phyloP scores from a whole-genome alignment of 495 filamentous ascomycete genomes.

The Penicillium soppii region DNA sequence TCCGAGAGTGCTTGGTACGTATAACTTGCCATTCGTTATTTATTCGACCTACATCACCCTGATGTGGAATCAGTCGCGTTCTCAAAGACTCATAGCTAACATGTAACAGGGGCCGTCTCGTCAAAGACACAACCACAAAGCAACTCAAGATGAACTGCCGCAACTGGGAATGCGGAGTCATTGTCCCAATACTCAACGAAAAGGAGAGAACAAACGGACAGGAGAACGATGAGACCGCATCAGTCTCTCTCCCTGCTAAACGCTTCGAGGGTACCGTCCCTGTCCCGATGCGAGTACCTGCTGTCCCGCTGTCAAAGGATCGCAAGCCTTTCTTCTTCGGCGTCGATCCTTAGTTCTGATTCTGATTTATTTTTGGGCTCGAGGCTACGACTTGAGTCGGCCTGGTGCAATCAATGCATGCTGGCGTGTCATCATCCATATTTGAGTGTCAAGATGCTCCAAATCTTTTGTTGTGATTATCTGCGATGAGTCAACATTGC shows the following conservation, averaged over 20 bases:
- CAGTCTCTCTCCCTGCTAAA: neutral
- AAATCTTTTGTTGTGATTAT: too few species aligned
- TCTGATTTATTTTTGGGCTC: neutral
- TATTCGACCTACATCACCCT: too few species aligned
- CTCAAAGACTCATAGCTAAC: too few species aligned
- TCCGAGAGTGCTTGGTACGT: slow-evolving; percentile 89
- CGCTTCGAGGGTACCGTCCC: slow-evolving; percentile 61
- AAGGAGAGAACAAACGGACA: neutral
- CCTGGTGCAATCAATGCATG: too few species aligned
- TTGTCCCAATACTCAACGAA: slow-evolving; percentile 53
- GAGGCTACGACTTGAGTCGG: neutral
- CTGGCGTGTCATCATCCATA: too few species aligned
- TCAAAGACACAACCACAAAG: slow-evolving; percentile 62
- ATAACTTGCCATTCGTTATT: neutral
- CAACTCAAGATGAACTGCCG: slow-evolving; percentile 74
- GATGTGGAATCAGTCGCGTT: too few species aligned
- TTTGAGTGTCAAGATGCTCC: too few species aligned
- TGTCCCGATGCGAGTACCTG: slow-evolving; percentile 70
- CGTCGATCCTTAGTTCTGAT: neutral
- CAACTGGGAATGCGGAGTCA: slow-evolving; percentile 96
- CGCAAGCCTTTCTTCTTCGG: slow-evolving; percentile 58
- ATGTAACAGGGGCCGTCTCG: slow-evolving; percentile 62
- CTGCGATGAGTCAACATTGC: neutral
- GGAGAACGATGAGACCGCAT: neutral
- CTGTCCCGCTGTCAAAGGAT: slow-evolving; percentile 38